These are phyloP conservation scores for Verticillium tricorpus DNA, from an alignment of 2,329 filamentous ascomycete species.

Conservation along the genomic window DNA sequence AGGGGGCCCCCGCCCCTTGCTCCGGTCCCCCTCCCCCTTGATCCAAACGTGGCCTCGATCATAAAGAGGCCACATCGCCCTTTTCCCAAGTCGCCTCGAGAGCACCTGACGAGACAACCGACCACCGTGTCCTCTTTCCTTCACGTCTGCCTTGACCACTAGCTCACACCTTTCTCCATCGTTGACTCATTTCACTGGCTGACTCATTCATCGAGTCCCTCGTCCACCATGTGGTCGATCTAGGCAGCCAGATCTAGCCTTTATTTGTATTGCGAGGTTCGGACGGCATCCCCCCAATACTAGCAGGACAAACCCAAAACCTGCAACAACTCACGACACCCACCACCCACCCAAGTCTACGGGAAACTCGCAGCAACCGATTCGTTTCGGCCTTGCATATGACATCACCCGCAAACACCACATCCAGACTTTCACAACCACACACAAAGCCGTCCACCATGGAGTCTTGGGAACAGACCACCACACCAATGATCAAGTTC, in stretches of 20 bases:
- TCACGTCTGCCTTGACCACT: not conserved
- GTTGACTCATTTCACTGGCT: slow-evolving; percentile 10
- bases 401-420: too few species aligned
- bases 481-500: slow-evolving; percentile 42
- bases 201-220: slow-evolving; percentile 19
- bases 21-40: not conserved
- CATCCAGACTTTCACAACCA: slow-evolving; percentile 2
- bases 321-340: slow-evolving; percentile 30
- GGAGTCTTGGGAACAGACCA: slow-evolving; percentile 34
- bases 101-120: slow-evolving; percentile 1
- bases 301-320: slow-evolving; percentile 18
- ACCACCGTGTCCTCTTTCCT: slow-evolving; percentile 11
- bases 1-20: slow-evolving; percentile 16
- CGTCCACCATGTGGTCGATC: slow-evolving; percentile 16
- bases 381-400: not conserved
- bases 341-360: slow-evolving; percentile 20
- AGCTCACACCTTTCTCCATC: slow-evolving; percentile 14
- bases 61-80: slow-evolving; percentile 15
- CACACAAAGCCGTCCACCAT: slow-evolving; percentile 26
- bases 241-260: slow-evolving; percentile 10
- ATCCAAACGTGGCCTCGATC: slow-evolving; percentile 12
- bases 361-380: not conserved
- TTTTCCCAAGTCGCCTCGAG: not conserved
- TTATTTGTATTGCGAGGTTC: slow-evolving; percentile 32
- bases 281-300: slow-evolving; percentile 29